Base-by-base conservation (phyloP, 2,329 filamentous ascomycete species). In the Byssochlamys sp. region DNA sequence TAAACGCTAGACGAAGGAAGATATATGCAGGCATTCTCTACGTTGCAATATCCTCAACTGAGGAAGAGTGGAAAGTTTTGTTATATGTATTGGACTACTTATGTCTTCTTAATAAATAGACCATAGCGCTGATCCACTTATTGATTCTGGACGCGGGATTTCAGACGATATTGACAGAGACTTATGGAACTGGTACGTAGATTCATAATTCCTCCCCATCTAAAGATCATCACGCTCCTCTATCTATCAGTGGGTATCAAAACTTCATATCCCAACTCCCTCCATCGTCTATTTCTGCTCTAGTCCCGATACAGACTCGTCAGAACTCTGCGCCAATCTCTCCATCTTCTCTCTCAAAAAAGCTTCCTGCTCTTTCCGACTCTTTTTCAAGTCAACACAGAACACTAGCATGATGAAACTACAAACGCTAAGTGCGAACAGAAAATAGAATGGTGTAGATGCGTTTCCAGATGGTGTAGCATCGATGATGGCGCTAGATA, bases 401-500 rank as follows among this genome's bases (percentile, higher is more conserved):
- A 78, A 70, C 59, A 79, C 76, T 61, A 86, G 71, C 1, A 81
- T 74, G 7, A 69, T 62, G 49, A 82, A 81, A 65, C 82, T 85
- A 19, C 79, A 72, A 52, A 84, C 53, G 60, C 80, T 84, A 59
- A 86, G 65, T 0, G 73, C 82, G 60, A 85, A 84, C 19, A 88
- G 65, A 58, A 88, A 88, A 63, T 86, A 87, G 59, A 88, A 88
- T 0, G 85, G 84, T 6, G 80, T 80, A 27, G 77, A 83, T 55
- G 81, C 81, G 64, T 86, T 81, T 12, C 72, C 69, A 1, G 74
- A 76, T 0, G 80, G 77, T 4, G 77, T 78, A 0, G 81, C 81
- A 66, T 88, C 84, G 57, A 88, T 87, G 58, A 88, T 88, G 4
- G 85, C 85, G 60, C 80, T 83, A 57, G 81, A 84, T n/a, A 89